Conservation (phyloP, 495 filamentous ascomycete genomes). For the Neurospora terricola region DNA sequence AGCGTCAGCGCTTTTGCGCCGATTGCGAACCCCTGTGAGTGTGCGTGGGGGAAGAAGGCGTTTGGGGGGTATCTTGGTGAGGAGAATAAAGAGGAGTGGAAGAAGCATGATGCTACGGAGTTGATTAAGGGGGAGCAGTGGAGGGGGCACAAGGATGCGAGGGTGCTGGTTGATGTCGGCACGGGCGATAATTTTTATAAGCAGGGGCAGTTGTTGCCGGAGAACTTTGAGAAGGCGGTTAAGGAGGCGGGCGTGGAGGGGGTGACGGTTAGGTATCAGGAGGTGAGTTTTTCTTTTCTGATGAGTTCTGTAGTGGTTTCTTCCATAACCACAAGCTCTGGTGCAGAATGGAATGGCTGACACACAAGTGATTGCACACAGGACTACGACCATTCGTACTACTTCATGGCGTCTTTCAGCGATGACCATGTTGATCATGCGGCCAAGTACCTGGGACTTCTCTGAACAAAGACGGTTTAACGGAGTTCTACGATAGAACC, state of each 20-base stretch:
- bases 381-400: constrained; percentile 96
- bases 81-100: constrained; percentile 62
- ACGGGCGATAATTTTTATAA: constrained; percentile 95
- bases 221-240: constrained; percentile 80
- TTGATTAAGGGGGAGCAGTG: constrained; percentile 47
- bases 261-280: constrained; percentile 70
- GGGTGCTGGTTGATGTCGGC: constrained; percentile 78
- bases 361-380: constrained; percentile 16
- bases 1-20: constrained; percentile 85
- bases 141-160: constrained; percentile 56
- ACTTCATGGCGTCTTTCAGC: constrained; percentile 79
- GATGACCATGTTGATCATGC: constrained; percentile 87
- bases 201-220: constrained; percentile 80
- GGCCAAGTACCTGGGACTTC: constrained; percentile 59
- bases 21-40: constrained; percentile 76
- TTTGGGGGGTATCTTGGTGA: constrained; percentile 79
- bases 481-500: not conserved
- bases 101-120: constrained; percentile 86
- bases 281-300: constrained; percentile 28
- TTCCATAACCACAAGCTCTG: not conserved
- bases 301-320: not conserved
- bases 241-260: constrained; percentile 57
- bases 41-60: constrained; percentile 93
- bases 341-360: not conserved
- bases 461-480: not conserved